Evolutionary conservation across 2,329 filamentous ascomycete genomes (phyloP).

Genomic region (Exophiala dermatitidis): DNA sequence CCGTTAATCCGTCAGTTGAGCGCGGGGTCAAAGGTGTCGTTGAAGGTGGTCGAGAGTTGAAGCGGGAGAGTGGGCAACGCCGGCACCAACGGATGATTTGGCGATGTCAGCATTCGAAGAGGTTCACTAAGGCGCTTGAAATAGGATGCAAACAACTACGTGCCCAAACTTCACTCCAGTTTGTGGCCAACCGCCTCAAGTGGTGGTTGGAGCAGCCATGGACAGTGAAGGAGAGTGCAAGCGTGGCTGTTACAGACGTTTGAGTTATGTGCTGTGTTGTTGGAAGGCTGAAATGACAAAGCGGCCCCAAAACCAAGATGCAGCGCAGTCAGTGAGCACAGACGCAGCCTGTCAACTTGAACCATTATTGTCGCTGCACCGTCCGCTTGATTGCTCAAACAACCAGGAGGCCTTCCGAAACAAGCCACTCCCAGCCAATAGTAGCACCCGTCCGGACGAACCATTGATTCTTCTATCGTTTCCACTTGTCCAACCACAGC

Average conservation of each 20-base stretch:
- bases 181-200: not conserved
- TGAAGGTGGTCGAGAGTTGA: not conserved
- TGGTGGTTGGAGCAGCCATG: not conserved
- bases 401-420: not conserved
- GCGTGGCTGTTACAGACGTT: not conserved
- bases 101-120: conserved; percentile 9
- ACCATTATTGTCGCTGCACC: not conserved
- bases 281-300: not conserved
- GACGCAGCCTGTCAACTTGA: not conserved
- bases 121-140: conserved; percentile 10
- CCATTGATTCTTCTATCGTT: not conserved
- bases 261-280: not conserved
- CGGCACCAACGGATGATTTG: not conserved
- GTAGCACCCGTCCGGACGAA: not conserved
- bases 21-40: not conserved
- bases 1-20: not conserved
- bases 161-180: not conserved
- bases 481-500: not conserved
- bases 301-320: not conserved
- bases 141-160: not conserved
- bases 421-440: not conserved
- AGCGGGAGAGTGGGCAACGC: not conserved
- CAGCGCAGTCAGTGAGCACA: not conserved
- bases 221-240: not conserved
- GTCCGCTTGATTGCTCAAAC: not conserved